Percentiles rank a stretch among this genome's conserved stretches.
These are phyloP conservation scores for Bruguiera hainesii DNA, from an alignment of 441 rosid genomes.

Conservation along the genomic window DNA sequence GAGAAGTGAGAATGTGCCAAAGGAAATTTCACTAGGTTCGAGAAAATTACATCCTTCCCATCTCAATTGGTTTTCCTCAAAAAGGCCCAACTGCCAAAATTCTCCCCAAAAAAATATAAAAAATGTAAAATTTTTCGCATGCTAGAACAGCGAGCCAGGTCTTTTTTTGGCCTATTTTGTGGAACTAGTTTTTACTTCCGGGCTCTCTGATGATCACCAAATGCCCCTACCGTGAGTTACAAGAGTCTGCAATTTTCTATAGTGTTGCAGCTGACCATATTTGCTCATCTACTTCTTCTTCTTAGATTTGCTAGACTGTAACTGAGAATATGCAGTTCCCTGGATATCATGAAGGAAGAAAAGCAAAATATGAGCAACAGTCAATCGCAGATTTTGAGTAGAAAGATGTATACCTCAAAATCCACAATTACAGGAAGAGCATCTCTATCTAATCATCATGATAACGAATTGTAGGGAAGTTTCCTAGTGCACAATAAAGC, in stretches of 20 bases:
- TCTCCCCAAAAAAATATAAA: slow-evolving; percentile 8
- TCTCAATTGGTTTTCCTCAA: slow-evolving; percentile 23
- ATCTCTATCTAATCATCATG: not conserved
- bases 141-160: slow-evolving; percentile 35
- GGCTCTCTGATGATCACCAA: slow-evolving; percentile 25
- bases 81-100: slow-evolving; percentile 30
- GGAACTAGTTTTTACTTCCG: not conserved
- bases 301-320: slow-evolving; percentile 71
- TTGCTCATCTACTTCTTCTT: slow-evolving; percentile 63
- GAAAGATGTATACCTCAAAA: no score
- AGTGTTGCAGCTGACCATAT: slow-evolving; percentile 25
- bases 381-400: not conserved
- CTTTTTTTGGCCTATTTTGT: slow-evolving; percentile 27
- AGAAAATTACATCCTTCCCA: slow-evolving; percentile 27
- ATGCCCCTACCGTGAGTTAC: slow-evolving; percentile 32
- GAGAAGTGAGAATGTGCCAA: not conserved
- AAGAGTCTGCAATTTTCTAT: slow-evolving; percentile 22
- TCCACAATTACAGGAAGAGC: no score
- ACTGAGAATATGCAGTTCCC: slow-evolving; percentile 87
- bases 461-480: not conserved
- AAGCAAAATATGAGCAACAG: slow-evolving; percentile 4
- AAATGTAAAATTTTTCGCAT: slow-evolving; percentile 22
- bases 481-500: not conserved
- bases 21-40: slow-evolving; percentile 16
- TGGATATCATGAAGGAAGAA: slow-evolving; percentile 25